Evolutionary conservation across 345 rosid genomes (phyloP).

Genomic region (Melaleuca alternifolia): DNA sequence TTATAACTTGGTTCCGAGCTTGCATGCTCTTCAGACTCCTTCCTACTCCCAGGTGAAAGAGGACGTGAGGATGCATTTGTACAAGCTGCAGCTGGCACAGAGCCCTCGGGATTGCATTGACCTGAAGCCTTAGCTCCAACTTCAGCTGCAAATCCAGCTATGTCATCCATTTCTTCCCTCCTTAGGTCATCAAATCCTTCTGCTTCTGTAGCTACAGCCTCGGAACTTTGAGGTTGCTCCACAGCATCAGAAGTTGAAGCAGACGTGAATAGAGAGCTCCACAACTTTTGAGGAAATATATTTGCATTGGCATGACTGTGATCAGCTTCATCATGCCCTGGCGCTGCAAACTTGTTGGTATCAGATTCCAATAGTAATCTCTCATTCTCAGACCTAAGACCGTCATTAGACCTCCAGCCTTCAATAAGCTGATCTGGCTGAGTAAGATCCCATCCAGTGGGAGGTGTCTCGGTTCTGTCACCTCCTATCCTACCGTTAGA

Average conservation of each 20-base stretch:
- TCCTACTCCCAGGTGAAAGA: neutral
- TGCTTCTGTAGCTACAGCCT: neutral
- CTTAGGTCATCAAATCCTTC: neutral
- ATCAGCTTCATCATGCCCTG: neutral
- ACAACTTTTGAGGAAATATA: neutral
- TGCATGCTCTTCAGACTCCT: neutral
- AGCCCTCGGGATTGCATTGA: neutral
- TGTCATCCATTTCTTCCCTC: neutral
- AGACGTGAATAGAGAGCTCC: conserved; percentile 8
- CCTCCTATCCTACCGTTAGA: conserved; percentile 2
- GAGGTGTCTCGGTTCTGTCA: neutral
- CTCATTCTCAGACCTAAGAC: neutral
- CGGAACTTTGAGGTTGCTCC: conserved; percentile 2
- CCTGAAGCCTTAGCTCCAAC: neutral
- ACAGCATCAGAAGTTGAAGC: neutral
- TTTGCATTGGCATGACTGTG: neutral
- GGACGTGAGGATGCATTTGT: neutral
- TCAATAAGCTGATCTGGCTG: neutral
- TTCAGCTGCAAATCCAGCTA: neutral
- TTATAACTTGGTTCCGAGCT: neutral
- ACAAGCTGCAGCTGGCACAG: neutral
- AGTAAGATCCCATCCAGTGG: neutral
- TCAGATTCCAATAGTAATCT: neutral
- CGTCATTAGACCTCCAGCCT: neutral
- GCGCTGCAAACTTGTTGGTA: neutral